phyloP scores from a whole-genome alignment of 163 green algal species.

The Scenedesmus sp. region DNA sequence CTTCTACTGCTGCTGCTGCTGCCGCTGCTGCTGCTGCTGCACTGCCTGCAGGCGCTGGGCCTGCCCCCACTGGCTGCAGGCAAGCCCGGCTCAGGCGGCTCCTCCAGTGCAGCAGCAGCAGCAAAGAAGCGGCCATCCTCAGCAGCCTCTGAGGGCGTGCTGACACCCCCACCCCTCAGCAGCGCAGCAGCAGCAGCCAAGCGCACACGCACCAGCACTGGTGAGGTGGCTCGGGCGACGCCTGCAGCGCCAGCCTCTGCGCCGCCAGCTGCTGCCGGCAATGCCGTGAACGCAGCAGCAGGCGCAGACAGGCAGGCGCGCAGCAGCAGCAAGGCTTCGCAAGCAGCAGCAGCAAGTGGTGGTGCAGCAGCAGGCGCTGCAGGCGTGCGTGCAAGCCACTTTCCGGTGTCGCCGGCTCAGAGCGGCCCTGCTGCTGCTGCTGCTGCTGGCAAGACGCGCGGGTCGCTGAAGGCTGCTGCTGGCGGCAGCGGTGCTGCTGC shows the following conservation, averaged over 20 bases:
- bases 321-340: neutral
- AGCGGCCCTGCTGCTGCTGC: neutral
- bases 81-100: neutral
- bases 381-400: neutral
- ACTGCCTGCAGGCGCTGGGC: neutral
- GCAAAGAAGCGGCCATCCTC: neutral
- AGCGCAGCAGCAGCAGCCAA: neutral
- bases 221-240: neutral
- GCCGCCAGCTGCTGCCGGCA: neutral
- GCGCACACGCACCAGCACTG: neutral
- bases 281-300: neutral
- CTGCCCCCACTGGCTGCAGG: neutral
- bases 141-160: neutral
- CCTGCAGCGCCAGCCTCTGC: neutral
- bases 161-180: neutral
- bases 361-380: neutral
- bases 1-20: neutral
- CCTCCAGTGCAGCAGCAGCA: neutral
- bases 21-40: too few species aligned
- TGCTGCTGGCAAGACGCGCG: neutral
- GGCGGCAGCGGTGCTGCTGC: too few species aligned
- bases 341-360: neutral
- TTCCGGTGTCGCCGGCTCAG: neutral
- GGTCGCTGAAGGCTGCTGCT: neutral
- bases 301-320: neutral